Evolutionary conservation across 2,329 filamentous ascomycete genomes (phyloP), one percentile per base, ranked within the genome.

Genomic region (Macroventuria anomochaeta): DNA sequence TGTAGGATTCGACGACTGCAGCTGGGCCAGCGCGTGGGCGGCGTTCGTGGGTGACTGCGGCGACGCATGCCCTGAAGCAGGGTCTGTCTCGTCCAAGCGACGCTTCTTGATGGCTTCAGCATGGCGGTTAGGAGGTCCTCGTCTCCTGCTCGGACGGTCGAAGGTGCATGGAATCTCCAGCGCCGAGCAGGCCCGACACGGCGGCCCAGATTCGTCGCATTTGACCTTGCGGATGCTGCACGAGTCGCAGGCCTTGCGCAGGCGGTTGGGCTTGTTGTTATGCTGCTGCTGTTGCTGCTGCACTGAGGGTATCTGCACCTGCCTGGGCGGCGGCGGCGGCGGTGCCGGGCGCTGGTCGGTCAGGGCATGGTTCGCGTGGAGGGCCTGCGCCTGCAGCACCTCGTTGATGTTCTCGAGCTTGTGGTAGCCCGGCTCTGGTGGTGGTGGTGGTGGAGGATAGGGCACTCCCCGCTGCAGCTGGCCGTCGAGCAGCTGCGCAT

Each of bases 111-210:
- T 82, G 17, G 83, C 84, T 75, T 88, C 86, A 15, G 85, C 85
- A 75, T 88, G 85, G 59, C 82, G 77, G 64, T 88, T 89, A 26
- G 86, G 85, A 29, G 86, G 86, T 5, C 86, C 86, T 65, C 86
- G 79, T 54, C 86, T 80, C 52, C 84, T 79, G 67, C 83, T 87
- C 21, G 85, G 85, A 58, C 86, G 78, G 40, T 86, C 80, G 68
- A 86, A 88, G 52, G 86, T 88, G 69, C 86, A 89, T 21, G 85
- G 85, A 41, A 88, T 88, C 57, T 87, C 85, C 59, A 88, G 77
- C 46, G 82, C 81, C 34, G 83, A 79, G 72, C 86, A 89, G 39
- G 85, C 85, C 67, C 82, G 78, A 75, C 86, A 89, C 39, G 86
- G 86, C 23, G 85, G 84, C n/a, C 85, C 85, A 33, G 80, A 79